Base-by-base conservation (phyloP, 768 basidiomycete species). In the Tephrocybe rancida region DNA sequence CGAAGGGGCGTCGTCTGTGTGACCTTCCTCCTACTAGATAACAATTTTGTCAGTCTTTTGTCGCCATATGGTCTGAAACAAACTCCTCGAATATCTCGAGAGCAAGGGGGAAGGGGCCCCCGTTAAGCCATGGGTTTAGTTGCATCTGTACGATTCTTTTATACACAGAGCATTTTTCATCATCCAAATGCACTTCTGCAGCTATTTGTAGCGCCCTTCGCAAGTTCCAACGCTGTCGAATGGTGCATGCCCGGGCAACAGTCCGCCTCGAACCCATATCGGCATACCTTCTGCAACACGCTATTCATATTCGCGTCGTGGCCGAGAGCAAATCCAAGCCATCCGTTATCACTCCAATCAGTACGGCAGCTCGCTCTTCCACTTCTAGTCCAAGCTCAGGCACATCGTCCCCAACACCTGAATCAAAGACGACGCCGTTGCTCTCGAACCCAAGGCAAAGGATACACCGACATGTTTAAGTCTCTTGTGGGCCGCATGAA, bases 71-170 rank as follows among this genome's bases (percentile, higher is more conserved):
- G 66, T 14, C 59, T 78, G 43, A 77, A 79, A 39, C 39, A 57
- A 67, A 47, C 60, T 77, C n/a, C 64, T 78, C 2, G 59, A 61
- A 71, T 77, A 57, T 34, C 61, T 55, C 16, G 85, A 87, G 64
- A 74, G 71, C 73, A 74, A 72, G 18, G 82, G 82, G 2, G 61
- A 74, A 52, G 74, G 65, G 18, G 74, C 84, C 0, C 58, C 67
- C 6, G 64, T 86, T 18, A 76, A 76, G 29, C 88, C 88, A 1
- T 88, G 87, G 81, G 78, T 88, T 5, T 90, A 87, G 87, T 89
- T 45, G 48, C 52, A 16, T 60, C 58, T 13, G 43, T 69, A 0
- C 62, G 70, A 81, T 18, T 75, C 80, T 56, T 38, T 76, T 4
- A 79, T 78, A 5, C 78, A 80, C 61, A 74, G 9, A 18, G 82